Base-by-base conservation (phyloP, 345 rosid species). In the Capsella bursapastoris region DNA sequence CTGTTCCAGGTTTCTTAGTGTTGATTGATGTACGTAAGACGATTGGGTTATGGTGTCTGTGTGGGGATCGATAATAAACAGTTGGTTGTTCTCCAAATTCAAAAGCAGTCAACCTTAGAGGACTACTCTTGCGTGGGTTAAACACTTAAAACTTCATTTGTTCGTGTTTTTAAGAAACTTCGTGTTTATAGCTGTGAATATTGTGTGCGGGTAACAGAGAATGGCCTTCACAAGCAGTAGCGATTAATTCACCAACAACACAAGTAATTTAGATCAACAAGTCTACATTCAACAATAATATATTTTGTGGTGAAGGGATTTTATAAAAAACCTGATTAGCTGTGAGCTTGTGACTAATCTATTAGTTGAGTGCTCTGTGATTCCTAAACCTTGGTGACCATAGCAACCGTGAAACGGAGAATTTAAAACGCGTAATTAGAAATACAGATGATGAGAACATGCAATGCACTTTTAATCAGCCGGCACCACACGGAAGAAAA, bases 21-120 rank as follows among this genome's bases (percentile, higher is more conserved):
- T 61, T 53, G 74, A 44, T 75, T 75, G 79, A 57, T 60, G 22
- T 43, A 43, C 48, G 55, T 50, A 57, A 66, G 78, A 66, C 35
- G 55, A 74, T 59, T 67, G 63, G 68, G 62, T 59, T 7, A 52
- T 58, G 48, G 48, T 58, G 53, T 43, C 38, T 68, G 79, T 66
- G 53, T 59, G 79, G 25, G 58, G 27, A 28, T 25, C 34, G 31
- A 49, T 15, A 40, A n/a, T 61, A 61, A 50, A 28, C 68, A 11
- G 11, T 71, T 71, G 58, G 58, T 14, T 48, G 34, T 9, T 51
- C 6, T 7, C 28, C 12, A 58, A 35, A 25, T 22, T 35, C 40
- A 48, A 48, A 58, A 70, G 37, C 45, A 43, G 32, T 31, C 55
- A 22, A 6, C 16, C 3, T 8, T 48, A 31, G 7, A 48, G 57